Evolutionary conservation across 2,329 filamentous ascomycete species (phyloP).

Genomic region (Colletotrichum filicis): DNA sequence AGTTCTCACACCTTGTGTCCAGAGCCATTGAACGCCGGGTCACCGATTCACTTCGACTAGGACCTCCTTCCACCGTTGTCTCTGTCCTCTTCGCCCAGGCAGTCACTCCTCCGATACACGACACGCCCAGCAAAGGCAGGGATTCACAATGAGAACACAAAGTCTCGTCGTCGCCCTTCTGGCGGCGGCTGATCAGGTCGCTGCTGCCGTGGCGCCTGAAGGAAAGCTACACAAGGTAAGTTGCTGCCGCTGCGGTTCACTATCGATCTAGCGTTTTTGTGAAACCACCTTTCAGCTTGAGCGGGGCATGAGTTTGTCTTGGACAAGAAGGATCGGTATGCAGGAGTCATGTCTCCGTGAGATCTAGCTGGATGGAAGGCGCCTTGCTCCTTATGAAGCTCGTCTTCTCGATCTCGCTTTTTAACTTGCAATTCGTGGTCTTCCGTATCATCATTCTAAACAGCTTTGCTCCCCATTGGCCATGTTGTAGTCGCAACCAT

Average conservation of each 20-base stretch:
- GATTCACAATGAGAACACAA: conserved; percentile 20
- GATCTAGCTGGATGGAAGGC: background rate
- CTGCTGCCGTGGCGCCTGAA: conserved; percentile 6
- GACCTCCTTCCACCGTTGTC: background rate
- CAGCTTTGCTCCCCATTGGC: background rate
- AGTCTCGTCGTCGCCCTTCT: conserved; percentile 22
- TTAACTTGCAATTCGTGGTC: background rate
- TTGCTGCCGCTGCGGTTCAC: background rate
- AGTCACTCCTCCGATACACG: background rate
- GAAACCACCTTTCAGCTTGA: background rate
- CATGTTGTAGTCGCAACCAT: background rate
- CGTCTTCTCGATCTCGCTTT: background rate
- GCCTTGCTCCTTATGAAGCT: background rate
- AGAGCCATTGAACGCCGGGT: background rate
- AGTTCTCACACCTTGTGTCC: background rate
- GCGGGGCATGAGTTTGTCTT: background rate
- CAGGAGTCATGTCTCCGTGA: background rate
- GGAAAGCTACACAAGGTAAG: conserved; percentile 28
- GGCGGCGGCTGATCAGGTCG: conserved; percentile 19
- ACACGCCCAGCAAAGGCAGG: background rate
- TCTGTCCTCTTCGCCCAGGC: background rate
- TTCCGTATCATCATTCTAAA: background rate
- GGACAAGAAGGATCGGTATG: no score
- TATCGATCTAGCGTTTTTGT: background rate
- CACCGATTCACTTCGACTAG: background rate